Percentiles rank a stretch among this genome's conserved stretches.
Evolutionary conservation across 2,329 filamentous ascomycete genomes (phyloP).

Genomic region (Fusarium vanettenii): DNA sequence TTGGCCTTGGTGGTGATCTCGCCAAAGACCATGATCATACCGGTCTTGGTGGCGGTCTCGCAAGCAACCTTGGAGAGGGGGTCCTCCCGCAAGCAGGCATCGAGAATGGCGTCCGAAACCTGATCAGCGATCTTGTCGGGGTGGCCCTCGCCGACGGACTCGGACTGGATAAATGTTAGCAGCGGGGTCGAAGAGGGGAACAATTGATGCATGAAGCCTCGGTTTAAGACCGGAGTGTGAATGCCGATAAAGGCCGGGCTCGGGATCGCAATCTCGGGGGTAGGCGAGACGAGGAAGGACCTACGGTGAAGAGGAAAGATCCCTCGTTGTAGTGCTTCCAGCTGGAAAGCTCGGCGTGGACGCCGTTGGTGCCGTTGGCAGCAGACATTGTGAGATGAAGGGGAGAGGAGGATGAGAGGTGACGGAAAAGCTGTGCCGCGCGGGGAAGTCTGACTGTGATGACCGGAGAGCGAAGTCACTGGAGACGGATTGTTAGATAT

Average conservation of each 20-base stretch:
- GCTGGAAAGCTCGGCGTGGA: constrained; percentile 45
- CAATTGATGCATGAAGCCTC: constrained; percentile 9
- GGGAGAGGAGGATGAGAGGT: constrained; percentile 27
- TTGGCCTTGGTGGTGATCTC: constrained; percentile 98
- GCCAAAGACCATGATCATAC: constrained; percentile 99
- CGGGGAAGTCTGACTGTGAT: constrained; percentile 35
- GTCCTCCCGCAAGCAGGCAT: constrained; percentile 95
- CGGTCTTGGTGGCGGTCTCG: constrained; percentile 99
- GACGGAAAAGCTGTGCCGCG: constrained; percentile 38
- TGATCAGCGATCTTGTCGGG: constrained; percentile 99
- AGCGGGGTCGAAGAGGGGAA: constrained; percentile 13
- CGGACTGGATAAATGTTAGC: constrained; percentile 67
- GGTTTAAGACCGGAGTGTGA: constrained; percentile 1
- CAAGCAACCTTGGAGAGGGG: constrained; percentile 99
- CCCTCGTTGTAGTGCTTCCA: constrained; percentile 69
- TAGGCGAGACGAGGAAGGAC: constrained; percentile 28
- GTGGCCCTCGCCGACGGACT: constrained; percentile 91
- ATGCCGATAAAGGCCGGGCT: not conserved
- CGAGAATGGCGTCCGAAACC: constrained; percentile 97
- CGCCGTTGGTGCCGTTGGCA: constrained; percentile 57
- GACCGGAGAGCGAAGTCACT: constrained; percentile 40
- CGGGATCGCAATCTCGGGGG: not conserved
- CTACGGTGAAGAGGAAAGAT: constrained; percentile 86
- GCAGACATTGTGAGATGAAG: constrained; percentile 63
- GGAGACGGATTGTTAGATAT: constrained; percentile 30